Evolutionary conservation across 2,329 filamentous ascomycete genomes (phyloP).

Genomic region (Penicillium verrucosum): DNA sequence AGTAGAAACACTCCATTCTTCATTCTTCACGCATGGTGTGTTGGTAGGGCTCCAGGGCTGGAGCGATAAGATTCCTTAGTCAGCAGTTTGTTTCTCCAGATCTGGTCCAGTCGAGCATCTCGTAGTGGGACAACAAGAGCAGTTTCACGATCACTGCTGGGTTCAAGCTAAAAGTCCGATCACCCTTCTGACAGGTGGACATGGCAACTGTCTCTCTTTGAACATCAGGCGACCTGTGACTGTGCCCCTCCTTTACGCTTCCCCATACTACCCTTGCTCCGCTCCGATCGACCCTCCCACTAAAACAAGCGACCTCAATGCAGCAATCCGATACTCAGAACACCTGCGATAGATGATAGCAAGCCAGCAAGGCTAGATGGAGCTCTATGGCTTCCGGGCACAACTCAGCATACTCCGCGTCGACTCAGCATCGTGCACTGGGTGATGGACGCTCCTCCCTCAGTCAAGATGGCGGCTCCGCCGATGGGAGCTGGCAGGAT

Average conservation of each 20-base stretch:
- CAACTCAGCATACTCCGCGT: constrained; percentile 42
- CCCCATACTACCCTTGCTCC: constrained; percentile 26
- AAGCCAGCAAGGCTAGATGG: constrained; percentile 39
- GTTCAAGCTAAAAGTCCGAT: not conserved
- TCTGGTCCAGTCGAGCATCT: constrained; percentile 1
- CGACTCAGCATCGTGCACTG: constrained; percentile 40
- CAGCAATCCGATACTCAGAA: constrained; percentile 23
- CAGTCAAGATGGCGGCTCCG: constrained; percentile 40
- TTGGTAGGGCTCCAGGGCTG: not conserved
- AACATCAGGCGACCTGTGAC: constrained; percentile 21
- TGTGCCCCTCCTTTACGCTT: constrained; percentile 22
- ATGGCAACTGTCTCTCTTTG: constrained; percentile 5
- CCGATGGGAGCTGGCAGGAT: constrained; percentile 40
- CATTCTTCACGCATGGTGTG: not conserved
- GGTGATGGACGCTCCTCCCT: constrained; percentile 38
- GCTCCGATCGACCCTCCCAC: constrained; percentile 17
- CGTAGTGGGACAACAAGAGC: constrained; percentile 3
- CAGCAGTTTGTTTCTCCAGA: constrained; percentile 19
- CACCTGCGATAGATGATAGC: constrained; percentile 36
- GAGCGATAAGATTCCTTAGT: constrained; percentile 19
- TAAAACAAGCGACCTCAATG: constrained; percentile 29
- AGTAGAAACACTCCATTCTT: not conserved
- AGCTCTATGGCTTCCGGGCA: constrained; percentile 46
- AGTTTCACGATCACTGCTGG: constrained; percentile 2
- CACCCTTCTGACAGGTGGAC: not conserved